These are phyloP conservation scores for Clitocybe nebularis DNA, from an alignment of 1,284 basidiomycete species.

Conservation along the genomic window DNA sequence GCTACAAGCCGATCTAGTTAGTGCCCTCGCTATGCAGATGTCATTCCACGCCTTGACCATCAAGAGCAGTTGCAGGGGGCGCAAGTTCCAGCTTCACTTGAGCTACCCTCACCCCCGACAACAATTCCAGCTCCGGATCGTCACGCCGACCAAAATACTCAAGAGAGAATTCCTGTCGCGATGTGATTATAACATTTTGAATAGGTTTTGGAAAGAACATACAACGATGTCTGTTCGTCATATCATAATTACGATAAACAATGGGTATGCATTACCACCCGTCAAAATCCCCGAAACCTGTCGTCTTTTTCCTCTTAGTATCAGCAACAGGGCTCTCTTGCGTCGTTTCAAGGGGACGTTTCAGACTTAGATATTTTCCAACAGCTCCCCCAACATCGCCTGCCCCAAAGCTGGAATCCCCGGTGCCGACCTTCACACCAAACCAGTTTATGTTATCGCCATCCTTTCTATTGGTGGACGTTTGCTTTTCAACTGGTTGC, in stretches of 20 bases:
- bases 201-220: no score
- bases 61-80: slow-evolving; percentile 18
- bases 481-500: slow-evolving; percentile 40
- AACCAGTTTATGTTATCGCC: slow-evolving; percentile 80
- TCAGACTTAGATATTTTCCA: slow-evolving; percentile 65
- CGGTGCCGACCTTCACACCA: slow-evolving; percentile 67
- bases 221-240: background rate
- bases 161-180: slow-evolving; percentile 36
- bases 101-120: slow-evolving; percentile 27
- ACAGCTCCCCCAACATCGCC: slow-evolving; percentile 29
- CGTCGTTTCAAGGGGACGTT: slow-evolving; percentile 39
- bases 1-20: slow-evolving; percentile 62
- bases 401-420: slow-evolving; percentile 26
- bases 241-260: slow-evolving; percentile 10
- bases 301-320: slow-evolving; percentile 65
- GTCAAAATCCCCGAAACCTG: slow-evolving; percentile 80
- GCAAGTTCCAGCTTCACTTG: slow-evolving; percentile 6
- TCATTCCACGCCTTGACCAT: background rate
- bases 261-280: slow-evolving; percentile 45
- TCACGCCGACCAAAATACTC: no score
- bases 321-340: slow-evolving; percentile 35
- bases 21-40: slow-evolving; percentile 16
- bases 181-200: no score
- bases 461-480: slow-evolving; percentile 31
- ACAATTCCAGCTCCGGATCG: slow-evolving; percentile 18